Percentiles rank a stretch among this genome's conserved stretches.
Evolutionary conservation across 2,329 filamentous ascomycete genomes (phyloP).

Genomic region (Ilyonectria mors-panacis): DNA sequence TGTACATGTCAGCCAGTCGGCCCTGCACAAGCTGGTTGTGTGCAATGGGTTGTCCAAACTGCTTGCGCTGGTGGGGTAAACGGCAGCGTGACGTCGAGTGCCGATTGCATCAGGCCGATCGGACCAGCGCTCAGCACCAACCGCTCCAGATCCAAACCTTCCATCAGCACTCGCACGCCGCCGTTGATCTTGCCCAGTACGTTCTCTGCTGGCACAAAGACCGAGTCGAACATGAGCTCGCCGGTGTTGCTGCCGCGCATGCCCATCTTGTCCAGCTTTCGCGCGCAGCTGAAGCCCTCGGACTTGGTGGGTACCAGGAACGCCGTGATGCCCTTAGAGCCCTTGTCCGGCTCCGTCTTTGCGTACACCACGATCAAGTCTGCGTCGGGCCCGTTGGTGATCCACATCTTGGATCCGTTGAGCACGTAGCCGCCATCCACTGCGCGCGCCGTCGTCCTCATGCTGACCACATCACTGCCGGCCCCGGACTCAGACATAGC

Average conservation of each 20-base stretch:
- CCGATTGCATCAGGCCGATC: constrained; percentile 93
- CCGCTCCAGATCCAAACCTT: constrained; percentile 93
- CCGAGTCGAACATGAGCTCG: constrained; percentile 90
- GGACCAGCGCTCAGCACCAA: constrained; percentile 93
- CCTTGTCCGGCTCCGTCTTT: constrained; percentile 87
- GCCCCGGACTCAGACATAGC: constrained; percentile 96
- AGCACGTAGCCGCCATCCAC: constrained; percentile 89
- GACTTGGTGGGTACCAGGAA: constrained; percentile 85
- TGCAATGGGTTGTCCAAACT: constrained; percentile 89
- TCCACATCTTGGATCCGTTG: constrained; percentile 99
- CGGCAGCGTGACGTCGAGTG: constrained; percentile 87
- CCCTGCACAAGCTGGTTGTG: constrained; percentile 95
- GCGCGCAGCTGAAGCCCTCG: constrained; percentile 86
- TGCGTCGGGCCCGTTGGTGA: constrained; percentile 98
- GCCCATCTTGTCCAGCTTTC: constrained; percentile 97
- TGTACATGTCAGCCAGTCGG: constrained; percentile 97
- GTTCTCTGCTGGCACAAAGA: constrained; percentile 89
- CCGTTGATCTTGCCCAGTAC: constrained; percentile 84
- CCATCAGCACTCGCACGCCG: constrained; percentile 94
- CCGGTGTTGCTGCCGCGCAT: constrained; percentile 98
- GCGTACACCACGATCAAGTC: constrained; percentile 95
- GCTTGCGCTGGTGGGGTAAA: constrained; percentile 89
- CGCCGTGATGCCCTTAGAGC: constrained; percentile 92
- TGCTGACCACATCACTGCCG: constrained; percentile 94
- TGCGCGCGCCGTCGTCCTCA: constrained; percentile 87